Base-by-base conservation (phyloP, 2,329 filamentous ascomycete species). In the Pestalotiopsis fici region DNA sequence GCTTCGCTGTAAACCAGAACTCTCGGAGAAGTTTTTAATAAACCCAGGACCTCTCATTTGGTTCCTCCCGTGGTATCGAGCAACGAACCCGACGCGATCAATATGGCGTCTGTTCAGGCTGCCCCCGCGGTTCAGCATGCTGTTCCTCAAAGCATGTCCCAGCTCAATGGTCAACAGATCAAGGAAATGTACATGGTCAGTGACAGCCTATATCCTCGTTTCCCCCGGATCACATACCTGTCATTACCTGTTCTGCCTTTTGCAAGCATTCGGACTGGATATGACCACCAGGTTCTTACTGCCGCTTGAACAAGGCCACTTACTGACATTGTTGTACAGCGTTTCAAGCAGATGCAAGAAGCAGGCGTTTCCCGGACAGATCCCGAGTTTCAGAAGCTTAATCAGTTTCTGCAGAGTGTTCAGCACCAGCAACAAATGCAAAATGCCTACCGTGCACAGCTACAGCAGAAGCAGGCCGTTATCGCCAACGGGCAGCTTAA, bases 341-440 rank as follows among this genome's bases (percentile, higher is more conserved):
- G 93, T 87, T 96, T 93, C 72, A 91, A 93, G 76, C 89, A 93
- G 78, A 94, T 98, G 92, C 96, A 95, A 81, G 88, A 93, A 66
- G 87, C 91, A 74, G 95, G 95, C 72, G 91, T 97, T 27, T 89
- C 93, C 54, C 87, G 90, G 66, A 91, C 87, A 66, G 94, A 98
- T 75, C 95, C 95, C 59, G 95, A 98, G 78, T 95, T 91, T 75
- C 87, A 95, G 75, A 97, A 96, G 81, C 88, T 90, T 37, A 91
- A 93, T 65, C 89, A 92, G 69, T 90, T 97, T 69, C 86, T 98
- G 69, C 79, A 88, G 47, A 89, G 86, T 72, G 88, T 97, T 65
- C 91, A 93, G 72, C 88, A 89, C 70, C 87, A 90, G 72, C 87
- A 88, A 70, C 84, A 86, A 66, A 84, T 87, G 75, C 86, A 87